Percentiles rank a stretch among this genome's conserved stretches.
Evolutionary conservation across 164 flowering plant genomes (phyloP).

Genomic region (Platanus orientalis): DNA sequence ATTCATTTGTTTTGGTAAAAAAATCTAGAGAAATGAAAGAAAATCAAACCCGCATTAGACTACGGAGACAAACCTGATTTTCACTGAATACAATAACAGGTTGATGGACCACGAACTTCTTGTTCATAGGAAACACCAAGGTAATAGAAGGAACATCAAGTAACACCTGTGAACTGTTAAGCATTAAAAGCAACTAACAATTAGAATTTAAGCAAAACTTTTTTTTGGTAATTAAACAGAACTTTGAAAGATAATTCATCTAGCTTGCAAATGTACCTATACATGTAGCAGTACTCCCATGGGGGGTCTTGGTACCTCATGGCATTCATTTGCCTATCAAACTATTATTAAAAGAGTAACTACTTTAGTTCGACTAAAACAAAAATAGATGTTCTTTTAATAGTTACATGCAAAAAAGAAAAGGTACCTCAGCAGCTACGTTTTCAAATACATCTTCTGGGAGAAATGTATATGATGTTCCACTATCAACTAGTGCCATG

Average conservation of each 20-base stretch:
- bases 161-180: slow-evolving; percentile 43
- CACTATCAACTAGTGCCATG: slow-evolving; percentile 72
- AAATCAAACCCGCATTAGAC: too few relatives aligned
- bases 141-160: slow-evolving; percentile 53
- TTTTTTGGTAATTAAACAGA: too few relatives aligned
- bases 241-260: slow-evolving; percentile 1
- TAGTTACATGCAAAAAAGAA: not conserved
- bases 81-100: slow-evolving; percentile 46
- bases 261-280: slow-evolving; percentile 43
- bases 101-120: slow-evolving; percentile 61
- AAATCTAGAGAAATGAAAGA: too few relatives aligned
- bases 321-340: slow-evolving; percentile 65
- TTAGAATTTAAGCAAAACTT: slow-evolving; percentile 9
- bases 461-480: slow-evolving; percentile 82
- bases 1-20: too few relatives aligned
- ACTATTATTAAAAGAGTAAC: slow-evolving; percentile 32
- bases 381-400: not conserved
- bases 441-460: slow-evolving; percentile 52
- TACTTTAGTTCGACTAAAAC: slow-evolving; percentile 1
- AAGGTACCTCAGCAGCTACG: slow-evolving; percentile 62
- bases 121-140: slow-evolving; percentile 52
- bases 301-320: slow-evolving; percentile 55
- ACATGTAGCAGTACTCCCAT: slow-evolving; percentile 78
- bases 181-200: slow-evolving; percentile 6
- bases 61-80: slow-evolving; percentile 42